phyloP scores from a whole-genome alignment of 371 early-diverging fungal species.

The Synchytrium microbalum region DNA sequence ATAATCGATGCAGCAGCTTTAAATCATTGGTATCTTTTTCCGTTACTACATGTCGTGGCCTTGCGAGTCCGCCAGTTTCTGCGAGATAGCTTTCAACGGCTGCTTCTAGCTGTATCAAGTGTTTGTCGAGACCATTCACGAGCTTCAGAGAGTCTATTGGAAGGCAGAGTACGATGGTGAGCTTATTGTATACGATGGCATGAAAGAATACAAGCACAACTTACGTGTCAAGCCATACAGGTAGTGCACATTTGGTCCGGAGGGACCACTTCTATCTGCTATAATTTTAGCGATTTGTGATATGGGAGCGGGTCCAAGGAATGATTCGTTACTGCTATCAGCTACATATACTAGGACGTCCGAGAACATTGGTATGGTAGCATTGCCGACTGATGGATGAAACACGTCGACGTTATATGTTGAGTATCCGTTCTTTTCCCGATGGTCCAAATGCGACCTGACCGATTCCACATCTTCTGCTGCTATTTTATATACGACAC shows the following conservation, averaged over 20 bases:
- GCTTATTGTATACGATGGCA: no score
- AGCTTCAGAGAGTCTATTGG: no score
- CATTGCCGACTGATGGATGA: background rate
- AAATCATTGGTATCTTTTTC: no score
- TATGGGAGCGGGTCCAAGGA: constrained; percentile 53
- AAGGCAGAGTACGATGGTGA: no score
- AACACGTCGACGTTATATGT: constrained; percentile 12
- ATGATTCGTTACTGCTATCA: constrained; percentile 68
- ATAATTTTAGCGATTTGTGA: constrained; percentile 69
- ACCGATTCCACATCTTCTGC: constrained; percentile 55
- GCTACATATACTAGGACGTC: constrained; percentile 78
- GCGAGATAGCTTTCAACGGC: no score
- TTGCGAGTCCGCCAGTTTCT: no score
- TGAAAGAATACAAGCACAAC: no score
- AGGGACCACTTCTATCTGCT: constrained; percentile 50
- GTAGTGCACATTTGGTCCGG: constrained; percentile 28
- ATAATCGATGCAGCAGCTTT: no score
- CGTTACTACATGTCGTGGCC: no score
- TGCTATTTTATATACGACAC: constrained; percentile 76
- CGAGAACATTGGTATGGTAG: constrained; percentile 11
- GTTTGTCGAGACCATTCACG: no score
- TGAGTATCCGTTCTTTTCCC: constrained; percentile 65
- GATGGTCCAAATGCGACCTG: constrained; percentile 65
- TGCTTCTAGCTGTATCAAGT: no score
- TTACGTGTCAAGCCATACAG: constrained; percentile 2